Conservation (phyloP, 306 rosid species). For the Begonia fuchsioides region DNA sequence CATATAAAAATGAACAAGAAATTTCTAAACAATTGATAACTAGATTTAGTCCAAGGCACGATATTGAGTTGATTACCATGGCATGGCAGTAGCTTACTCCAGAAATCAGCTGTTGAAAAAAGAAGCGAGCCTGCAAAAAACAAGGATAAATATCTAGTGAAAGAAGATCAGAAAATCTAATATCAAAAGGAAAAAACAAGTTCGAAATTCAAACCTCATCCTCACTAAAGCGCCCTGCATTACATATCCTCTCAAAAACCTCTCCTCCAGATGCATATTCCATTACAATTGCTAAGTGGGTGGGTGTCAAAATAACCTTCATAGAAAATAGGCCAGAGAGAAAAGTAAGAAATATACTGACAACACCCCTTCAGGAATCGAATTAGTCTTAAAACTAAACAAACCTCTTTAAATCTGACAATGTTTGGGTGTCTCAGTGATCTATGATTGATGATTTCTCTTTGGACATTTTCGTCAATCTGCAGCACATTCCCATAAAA, state of each 20-base stretch:
- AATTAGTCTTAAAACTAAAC: conserved; percentile 8
- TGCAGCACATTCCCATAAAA: conserved; percentile 20
- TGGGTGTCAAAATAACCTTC: conserved; percentile 77
- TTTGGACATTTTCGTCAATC: conserved; percentile 87
- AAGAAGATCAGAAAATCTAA: too few species aligned
- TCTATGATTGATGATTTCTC: conserved; percentile 92
- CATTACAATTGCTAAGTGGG: conserved; percentile 94
- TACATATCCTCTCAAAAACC: conserved; percentile 59
- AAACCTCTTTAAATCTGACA: conserved; percentile 79
- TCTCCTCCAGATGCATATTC: conserved; percentile 97
- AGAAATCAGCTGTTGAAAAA: conserved; percentile 92
- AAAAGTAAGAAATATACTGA: neutral
- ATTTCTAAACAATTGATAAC: neutral
- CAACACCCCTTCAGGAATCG: neutral
- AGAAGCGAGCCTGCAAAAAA: conserved; percentile 75
- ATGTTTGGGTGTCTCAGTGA: conserved; percentile 90
- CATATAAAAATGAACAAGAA: too few species aligned
- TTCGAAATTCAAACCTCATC: conserved; percentile 47
- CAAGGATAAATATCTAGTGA: neutral
- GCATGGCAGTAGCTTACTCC: conserved; percentile 93
- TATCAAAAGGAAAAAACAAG: conserved; percentile 2
- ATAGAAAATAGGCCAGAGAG: neutral
- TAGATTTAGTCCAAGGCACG: neutral
- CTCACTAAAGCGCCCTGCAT: conserved; percentile 69
- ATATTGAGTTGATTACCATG: conserved; percentile 42